A percentile compares a stretch with the other conserved stretches of the same genome.
Evolutionary conservation across 257 asterid species (phyloP).

Genomic region (Galeopsis tetrahit): DNA sequence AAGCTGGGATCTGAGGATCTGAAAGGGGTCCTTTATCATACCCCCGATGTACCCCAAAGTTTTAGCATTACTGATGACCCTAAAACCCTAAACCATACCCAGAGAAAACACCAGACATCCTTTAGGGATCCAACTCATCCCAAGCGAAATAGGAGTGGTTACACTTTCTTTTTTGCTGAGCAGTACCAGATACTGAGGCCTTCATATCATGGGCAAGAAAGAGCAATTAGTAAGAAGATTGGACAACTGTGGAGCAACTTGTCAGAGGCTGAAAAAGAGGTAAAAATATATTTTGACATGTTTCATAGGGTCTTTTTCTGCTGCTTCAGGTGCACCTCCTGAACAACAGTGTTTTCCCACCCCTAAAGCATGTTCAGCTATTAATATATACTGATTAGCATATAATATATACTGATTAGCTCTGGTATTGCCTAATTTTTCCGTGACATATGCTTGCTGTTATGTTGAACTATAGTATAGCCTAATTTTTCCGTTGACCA

Average conservation of each 20-base stretch:
- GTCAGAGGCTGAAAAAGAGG: constrained; percentile 86
- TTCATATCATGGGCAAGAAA: constrained; percentile 83
- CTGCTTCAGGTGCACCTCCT: background rate
- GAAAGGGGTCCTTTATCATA: constrained; percentile 86
- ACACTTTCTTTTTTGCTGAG: constrained; percentile 91
- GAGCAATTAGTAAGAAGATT: constrained; percentile 77
- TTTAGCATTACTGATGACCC: constrained; percentile 40
- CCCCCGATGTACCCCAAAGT: constrained; percentile 42
- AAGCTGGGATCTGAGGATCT: constrained; percentile 67
- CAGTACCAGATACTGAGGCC: constrained; percentile 78
- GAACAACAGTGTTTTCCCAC: background rate
- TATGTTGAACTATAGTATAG: background rate
- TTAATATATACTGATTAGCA: background rate
- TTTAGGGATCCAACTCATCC: constrained; percentile 75
- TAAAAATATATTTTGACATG: constrained; percentile 23
- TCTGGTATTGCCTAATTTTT: too few relatives aligned
- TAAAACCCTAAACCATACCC: constrained; percentile 27
- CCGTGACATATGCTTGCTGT: background rate
- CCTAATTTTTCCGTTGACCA: background rate
- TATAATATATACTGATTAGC: too few relatives aligned
- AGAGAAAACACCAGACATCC: constrained; percentile 59
- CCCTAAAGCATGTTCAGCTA: background rate
- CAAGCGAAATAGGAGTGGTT: constrained; percentile 79
- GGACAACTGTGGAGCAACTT: constrained; percentile 82
- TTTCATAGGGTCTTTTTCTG: background rate